Evolutionary conservation across 192 early-diverging fungal species (phyloP), one percentile per base, ranked within the genome.

Genomic region (Podila clonocystis): DNA sequence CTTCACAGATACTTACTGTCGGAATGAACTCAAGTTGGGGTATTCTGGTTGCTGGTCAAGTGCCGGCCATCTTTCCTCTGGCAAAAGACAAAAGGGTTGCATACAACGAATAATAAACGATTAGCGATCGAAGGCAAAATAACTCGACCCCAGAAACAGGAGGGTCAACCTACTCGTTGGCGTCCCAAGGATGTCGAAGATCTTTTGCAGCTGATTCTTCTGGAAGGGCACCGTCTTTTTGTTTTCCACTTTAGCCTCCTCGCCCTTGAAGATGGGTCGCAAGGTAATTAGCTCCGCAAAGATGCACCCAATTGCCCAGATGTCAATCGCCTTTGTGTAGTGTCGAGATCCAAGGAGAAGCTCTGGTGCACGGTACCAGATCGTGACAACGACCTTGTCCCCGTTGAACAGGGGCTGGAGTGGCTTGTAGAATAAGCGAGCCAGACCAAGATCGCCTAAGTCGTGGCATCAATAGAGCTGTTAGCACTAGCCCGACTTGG

Each of bases 361-460:
- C 75, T 98, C 96, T 0, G 97, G 97, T 1, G 96, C 92, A 11
- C 97, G 91, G 84, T 99, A 99, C 97, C 97, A 99, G 41, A 98
- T 91, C 0, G 97, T 99, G 8, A 99, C 97, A 26, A 99, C 93
- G 2, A 94, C 91, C 69, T 93, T 93, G 70, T 93, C 97, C 1
- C 92, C 92, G 29, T 90, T 94, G 45, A 94, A 97, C 73, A 97
- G 85, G 0, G 94, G 92, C 60, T 90, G 86, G 19, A 91, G 74
- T 20, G 96, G 95, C 28, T 88, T 82, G 45, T 91, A 87, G 68
- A 94, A 96, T 48, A 92, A 82, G 17, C 96, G 86, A 4, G 97
- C 96, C 58, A 99, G 82, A 36, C 97, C 97, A 85, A 97, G 91
- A 87, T 98, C 95, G 72, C 96, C 96, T 92, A 36, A 36, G 0